These are phyloP conservation scores for Cryptococcus sp. DNA, from an alignment of 1,284 basidiomycete species.

Conservation along the genomic window DNA sequence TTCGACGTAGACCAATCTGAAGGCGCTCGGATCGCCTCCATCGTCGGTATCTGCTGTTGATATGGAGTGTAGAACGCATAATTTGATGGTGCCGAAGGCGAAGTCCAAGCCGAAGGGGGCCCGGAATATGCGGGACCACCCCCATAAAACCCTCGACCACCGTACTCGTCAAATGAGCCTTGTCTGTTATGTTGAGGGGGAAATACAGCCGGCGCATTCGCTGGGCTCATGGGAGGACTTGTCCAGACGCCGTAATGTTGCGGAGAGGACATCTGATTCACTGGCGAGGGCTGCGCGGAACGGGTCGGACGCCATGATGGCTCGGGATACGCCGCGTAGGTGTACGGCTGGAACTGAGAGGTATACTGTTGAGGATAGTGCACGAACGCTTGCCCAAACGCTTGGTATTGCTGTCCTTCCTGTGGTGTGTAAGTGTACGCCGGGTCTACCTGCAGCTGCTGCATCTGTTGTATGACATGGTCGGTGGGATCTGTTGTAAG, in stretches of 20 bases:
- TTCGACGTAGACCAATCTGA: constrained; percentile 8
- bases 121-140: constrained; percentile 2
- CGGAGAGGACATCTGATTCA: constrained; percentile 14
- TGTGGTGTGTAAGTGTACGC: background rate
- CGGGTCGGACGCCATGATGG: constrained; percentile 10
- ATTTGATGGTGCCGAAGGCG: constrained; percentile 16
- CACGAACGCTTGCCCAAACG: constrained; percentile 7
- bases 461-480: background rate
- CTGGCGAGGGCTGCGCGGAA: constrained; percentile 20
- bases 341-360: background rate
- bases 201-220: constrained; percentile 6
- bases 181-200: constrained; percentile 11
- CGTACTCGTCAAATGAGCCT: constrained; percentile 16
- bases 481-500: background rate
- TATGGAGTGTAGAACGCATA: constrained; percentile 18
- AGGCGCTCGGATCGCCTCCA: constrained; percentile 9
- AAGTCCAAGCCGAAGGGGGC: constrained; percentile 18
- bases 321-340: constrained; percentile 13
- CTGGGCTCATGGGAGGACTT: constrained; percentile 32
- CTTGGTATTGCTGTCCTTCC: constrained; percentile 13
- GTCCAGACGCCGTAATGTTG: constrained; percentile 22
- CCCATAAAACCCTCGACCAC: constrained; percentile 5
- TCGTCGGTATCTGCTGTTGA: constrained; percentile 11
- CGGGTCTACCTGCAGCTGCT: background rate
- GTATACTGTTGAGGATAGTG: constrained; percentile 11